Conservation (phyloP, 2,329 filamentous ascomycete species). For the Lachnellula subtilissima region DNA sequence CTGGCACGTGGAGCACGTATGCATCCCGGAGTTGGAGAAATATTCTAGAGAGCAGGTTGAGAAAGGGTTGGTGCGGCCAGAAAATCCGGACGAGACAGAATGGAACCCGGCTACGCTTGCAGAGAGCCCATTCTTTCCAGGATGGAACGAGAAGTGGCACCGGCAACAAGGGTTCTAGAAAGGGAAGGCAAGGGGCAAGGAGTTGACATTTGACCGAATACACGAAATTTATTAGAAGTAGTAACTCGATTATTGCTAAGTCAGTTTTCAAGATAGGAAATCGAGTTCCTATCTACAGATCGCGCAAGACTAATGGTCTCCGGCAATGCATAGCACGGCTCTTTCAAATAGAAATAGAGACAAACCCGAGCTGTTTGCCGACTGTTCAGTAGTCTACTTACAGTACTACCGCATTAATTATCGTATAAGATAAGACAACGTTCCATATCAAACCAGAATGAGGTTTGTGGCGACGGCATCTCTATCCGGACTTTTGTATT, state of each 20-base stretch:
- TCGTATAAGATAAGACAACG: too few relatives aligned
- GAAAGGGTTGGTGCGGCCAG: slow-evolving; percentile 49
- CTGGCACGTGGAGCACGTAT: slow-evolving; percentile 72
- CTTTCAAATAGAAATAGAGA: too few relatives aligned
- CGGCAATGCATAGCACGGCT: too few relatives aligned
- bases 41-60: slow-evolving; percentile 64
- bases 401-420: too few relatives aligned
- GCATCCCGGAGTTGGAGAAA: slow-evolving; percentile 56
- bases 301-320: too few relatives aligned
- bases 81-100: slow-evolving; percentile 13
- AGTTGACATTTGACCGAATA: not conserved
- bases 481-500: too few relatives aligned
- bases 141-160: slow-evolving; percentile 74
- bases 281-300: not conserved
- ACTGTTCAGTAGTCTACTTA: too few relatives aligned
- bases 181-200: not conserved
- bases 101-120: slow-evolving; percentile 62
- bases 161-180: slow-evolving; percentile 52
- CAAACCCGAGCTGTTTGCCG: too few relatives aligned
- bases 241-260: too few relatives aligned
- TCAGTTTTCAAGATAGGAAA: not conserved
- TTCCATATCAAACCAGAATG: too few relatives aligned
- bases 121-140: slow-evolving; percentile 70
- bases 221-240: too few relatives aligned
- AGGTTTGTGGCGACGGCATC: too few relatives aligned